A percentile compares a stretch with the other conserved stretches of the same genome.
These are phyloP conservation scores for Trametes cingulata DNA, from an alignment of 768 basidiomycete species.

Conservation along the genomic window DNA sequence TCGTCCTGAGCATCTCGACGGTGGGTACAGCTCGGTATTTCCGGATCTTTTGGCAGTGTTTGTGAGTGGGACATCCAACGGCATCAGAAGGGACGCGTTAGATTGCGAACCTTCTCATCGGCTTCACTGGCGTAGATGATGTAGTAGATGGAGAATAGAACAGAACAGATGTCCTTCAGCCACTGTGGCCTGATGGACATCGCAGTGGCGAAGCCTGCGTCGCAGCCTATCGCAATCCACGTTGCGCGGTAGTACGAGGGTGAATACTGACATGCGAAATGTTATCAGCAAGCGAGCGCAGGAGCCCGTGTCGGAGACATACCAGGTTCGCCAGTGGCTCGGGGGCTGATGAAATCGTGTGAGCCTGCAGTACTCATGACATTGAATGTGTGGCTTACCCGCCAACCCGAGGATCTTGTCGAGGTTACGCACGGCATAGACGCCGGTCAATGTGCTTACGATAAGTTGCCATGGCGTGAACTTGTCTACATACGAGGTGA, in stretches of 20 bases:
- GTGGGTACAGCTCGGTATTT: constrained; percentile 91
- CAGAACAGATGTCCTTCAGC: constrained; percentile 83
- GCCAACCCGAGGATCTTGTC: constrained; percentile 84
- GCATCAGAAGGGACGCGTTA: not conserved
- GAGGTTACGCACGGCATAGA: constrained; percentile 83
- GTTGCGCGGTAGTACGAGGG: constrained; percentile 94
- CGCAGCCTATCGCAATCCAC: constrained; percentile 92
- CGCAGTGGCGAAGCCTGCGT: constrained; percentile 95
- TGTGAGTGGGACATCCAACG: not conserved
- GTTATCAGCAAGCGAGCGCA: constrained; percentile 6
- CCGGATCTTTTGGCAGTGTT: constrained; percentile 60
- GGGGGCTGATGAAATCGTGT: constrained; percentile 58
- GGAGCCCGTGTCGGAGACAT: constrained; percentile 30
- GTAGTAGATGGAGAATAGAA: constrained; percentile 89
- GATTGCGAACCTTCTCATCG: constrained; percentile 82
- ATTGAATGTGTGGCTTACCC: constrained; percentile 48
- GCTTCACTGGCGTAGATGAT: constrained; percentile 87
- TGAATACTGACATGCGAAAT: constrained; percentile 61
- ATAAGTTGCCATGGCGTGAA: constrained; percentile 98
- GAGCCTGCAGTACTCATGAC: not conserved
- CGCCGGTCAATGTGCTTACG: constrained; percentile 76
- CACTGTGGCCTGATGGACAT: constrained; percentile 91
- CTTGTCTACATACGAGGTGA: constrained; percentile 46
- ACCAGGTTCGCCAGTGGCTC: constrained; percentile 91
- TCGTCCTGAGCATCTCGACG: constrained; percentile 91